Evolutionary conservation across 352 stramenopile species (phyloP).

Genomic region (Halophytophthora batemanensis): DNA sequence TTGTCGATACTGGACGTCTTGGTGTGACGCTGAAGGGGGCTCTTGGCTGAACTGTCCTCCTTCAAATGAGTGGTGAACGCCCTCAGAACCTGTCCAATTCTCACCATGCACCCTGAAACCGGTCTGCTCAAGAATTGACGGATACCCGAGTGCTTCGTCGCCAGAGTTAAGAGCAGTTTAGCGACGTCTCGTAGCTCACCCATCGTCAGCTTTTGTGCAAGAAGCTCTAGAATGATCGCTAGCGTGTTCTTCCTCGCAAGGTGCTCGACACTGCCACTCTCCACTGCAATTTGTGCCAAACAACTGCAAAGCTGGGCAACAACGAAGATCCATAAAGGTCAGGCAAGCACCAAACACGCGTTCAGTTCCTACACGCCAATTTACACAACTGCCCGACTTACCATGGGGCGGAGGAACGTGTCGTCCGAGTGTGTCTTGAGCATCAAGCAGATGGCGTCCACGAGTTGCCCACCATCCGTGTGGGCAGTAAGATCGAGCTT

Average conservation of each 20-base stretch:
- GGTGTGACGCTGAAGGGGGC: too few relatives aligned
- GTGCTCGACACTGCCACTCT: slow-evolving; percentile 6
- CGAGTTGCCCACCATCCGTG: slow-evolving; percentile 24
- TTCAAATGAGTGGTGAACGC: slow-evolving; percentile 11
- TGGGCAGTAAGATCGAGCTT: slow-evolving; percentile 25
- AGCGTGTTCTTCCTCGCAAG: slow-evolving; percentile 10
- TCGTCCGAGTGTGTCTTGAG: slow-evolving; percentile 19
- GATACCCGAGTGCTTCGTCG: slow-evolving; percentile 8
- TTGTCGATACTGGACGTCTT: too few relatives aligned
- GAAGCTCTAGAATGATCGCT: slow-evolving; percentile 9
- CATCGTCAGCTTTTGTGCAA: slow-evolving; percentile 14
- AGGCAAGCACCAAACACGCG: background rate
- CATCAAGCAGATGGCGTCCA: slow-evolving; percentile 25
- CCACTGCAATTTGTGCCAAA: slow-evolving; percentile 15
- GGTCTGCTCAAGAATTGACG: slow-evolving; percentile 16
- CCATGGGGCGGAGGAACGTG: slow-evolving; percentile 33
- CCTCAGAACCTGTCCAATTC: slow-evolving; percentile 11
- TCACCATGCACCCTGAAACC: slow-evolving; percentile 16
- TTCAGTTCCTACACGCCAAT: background rate
- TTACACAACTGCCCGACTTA: background rate
- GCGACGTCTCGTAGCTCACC: slow-evolving; percentile 16
- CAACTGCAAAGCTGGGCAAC: slow-evolving; percentile 17
- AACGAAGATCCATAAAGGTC: background rate
- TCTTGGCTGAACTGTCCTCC: background rate
- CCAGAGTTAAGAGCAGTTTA: slow-evolving; percentile 12